These are phyloP conservation scores for Solanum lignicaule DNA, from an alignment of 257 asterid species.

Conservation along the genomic window DNA sequence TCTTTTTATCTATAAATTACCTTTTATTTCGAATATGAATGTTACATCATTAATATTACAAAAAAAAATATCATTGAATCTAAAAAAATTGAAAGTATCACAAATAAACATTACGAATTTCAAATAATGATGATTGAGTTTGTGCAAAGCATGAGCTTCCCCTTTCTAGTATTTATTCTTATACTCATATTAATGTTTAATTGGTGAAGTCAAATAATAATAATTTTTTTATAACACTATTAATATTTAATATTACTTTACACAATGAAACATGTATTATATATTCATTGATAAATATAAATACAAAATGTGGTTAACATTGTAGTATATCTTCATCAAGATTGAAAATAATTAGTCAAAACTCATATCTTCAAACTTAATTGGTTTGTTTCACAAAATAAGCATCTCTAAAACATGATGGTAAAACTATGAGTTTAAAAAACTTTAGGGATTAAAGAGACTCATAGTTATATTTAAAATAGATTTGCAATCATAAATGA, in stretches of 20 bases:
- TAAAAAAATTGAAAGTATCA: too few relatives aligned
- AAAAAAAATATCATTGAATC: too few relatives aligned
- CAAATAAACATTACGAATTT: too few relatives aligned
- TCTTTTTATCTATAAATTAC: too few relatives aligned
- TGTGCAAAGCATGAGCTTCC: too few relatives aligned
- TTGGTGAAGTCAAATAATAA: background rate
- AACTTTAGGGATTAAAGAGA: background rate
- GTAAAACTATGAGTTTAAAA: background rate
- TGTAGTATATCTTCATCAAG: background rate
- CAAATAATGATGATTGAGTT: too few relatives aligned
- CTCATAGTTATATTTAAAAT: too few relatives aligned
- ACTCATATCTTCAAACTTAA: background rate
- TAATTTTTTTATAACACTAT: too few relatives aligned
- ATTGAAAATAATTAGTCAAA: background rate
- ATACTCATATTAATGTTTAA: background rate
- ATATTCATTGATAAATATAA: too few relatives aligned
- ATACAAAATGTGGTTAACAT: background rate
- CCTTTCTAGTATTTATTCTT: background rate
- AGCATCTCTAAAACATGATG: background rate
- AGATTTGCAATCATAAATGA: background rate
- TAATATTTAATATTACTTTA: too few relatives aligned
- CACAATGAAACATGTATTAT: background rate
- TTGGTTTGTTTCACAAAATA: background rate
- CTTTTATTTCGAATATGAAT: too few relatives aligned
- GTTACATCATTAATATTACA: too few relatives aligned